Conservation (phyloP, 352 stramenopile species). For the Globisporangium camurandrum region DNA sequence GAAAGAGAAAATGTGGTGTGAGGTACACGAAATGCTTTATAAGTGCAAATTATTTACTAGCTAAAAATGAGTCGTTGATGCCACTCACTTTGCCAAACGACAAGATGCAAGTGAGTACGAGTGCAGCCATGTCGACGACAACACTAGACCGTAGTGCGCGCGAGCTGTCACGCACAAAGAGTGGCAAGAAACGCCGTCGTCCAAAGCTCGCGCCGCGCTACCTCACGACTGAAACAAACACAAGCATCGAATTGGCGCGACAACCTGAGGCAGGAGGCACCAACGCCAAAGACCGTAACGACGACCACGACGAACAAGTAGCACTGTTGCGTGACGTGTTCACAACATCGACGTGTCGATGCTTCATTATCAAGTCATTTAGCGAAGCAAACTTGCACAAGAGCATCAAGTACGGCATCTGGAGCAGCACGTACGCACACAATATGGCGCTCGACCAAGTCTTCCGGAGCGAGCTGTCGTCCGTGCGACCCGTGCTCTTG, state of each 20-base stretch:
- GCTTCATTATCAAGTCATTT: conserved; percentile 83
- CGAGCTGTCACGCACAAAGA: conserved; percentile 12
- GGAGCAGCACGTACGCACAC: conserved; percentile 67
- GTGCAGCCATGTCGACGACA: background rate
- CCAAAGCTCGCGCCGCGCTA: conserved; percentile 49
- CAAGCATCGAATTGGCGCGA: background rate
- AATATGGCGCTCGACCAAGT: conserved; percentile 63
- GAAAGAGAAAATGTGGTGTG: too few relatives aligned
- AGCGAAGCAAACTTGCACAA: conserved; percentile 83
- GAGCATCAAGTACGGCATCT: conserved; percentile 79
- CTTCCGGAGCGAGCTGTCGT: conserved; percentile 61
- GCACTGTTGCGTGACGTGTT: conserved; percentile 48
- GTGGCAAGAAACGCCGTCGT: conserved; percentile 16
- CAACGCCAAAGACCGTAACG: too few relatives aligned
- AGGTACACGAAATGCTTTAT: too few relatives aligned
- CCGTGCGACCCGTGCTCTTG: conserved; percentile 55
- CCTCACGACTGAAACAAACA: background rate
- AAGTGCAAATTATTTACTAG: too few relatives aligned
- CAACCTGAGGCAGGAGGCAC: background rate
- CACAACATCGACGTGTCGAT: conserved; percentile 53
- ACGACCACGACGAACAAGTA: conserved; percentile 17
- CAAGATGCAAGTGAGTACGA: too few relatives aligned
- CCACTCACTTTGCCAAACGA: too few relatives aligned
- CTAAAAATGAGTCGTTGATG: too few relatives aligned
- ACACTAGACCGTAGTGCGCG: background rate